A percentile compares a stretch with the other conserved stretches of the same genome.
These are phyloP conservation scores for Tricholoma sp. DNA, from an alignment of 768 basidiomycete genomes.

Conservation along the genomic window DNA sequence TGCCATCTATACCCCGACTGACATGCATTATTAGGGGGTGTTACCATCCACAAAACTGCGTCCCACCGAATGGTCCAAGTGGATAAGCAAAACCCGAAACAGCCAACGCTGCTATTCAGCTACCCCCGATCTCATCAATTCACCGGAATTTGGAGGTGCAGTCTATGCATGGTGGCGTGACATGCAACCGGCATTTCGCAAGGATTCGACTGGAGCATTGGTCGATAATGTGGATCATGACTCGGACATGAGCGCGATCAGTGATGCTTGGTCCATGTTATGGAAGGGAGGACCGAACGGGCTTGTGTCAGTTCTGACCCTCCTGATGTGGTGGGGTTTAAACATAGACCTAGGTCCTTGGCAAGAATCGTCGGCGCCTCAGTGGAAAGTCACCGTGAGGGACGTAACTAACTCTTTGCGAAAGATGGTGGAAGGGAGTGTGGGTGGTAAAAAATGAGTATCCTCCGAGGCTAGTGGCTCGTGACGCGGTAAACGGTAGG, in stretches of 20 bases:
- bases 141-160: constrained; percentile 7
- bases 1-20: not conserved
- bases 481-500: no score
- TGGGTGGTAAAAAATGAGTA: not conserved
- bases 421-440: not conserved
- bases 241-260: not conserved
- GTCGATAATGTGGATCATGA: not conserved
- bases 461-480: no score
- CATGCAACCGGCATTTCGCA: constrained; percentile 7
- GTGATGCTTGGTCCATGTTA: not conserved
- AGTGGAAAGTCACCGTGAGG: not conserved
- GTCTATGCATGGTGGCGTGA: constrained; percentile 9
- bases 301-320: not conserved
- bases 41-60: not conserved
- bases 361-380: not conserved
- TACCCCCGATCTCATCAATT: constrained; percentile 1
- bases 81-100: not conserved
- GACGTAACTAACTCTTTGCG: not conserved
- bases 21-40: not conserved
- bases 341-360: not conserved
- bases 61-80: not conserved
- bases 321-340: not conserved
- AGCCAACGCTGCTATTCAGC: not conserved
- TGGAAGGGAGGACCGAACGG: not conserved
- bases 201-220: not conserved